Percentiles rank a stretch among this genome's conserved stretches.
Evolutionary conservation across 106 monocot species (phyloP).

Genomic region (Phalaenopsis equestris): DNA sequence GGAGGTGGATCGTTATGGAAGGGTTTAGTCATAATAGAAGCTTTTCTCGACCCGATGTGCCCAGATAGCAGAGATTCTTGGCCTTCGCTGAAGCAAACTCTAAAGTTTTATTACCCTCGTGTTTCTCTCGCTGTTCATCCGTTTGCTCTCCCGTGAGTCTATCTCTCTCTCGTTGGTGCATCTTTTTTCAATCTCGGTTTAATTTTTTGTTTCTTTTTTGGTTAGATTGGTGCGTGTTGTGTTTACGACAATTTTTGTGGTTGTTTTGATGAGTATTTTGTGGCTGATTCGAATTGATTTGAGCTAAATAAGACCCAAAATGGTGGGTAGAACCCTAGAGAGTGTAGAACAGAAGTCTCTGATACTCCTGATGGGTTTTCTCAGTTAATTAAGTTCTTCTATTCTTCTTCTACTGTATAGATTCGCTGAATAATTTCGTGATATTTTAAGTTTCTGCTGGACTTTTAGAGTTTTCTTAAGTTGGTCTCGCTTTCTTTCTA

Average conservation of each 20-base stretch:
- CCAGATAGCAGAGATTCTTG: slow-evolving; percentile 85
- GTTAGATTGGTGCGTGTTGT: too few relatives aligned
- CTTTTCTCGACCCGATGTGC: slow-evolving; percentile 88
- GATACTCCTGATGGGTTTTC: too few relatives aligned
- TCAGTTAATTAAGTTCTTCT: too few relatives aligned
- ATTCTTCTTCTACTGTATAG: too few relatives aligned
- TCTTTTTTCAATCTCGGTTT: background rate
- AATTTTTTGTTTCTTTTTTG: background rate
- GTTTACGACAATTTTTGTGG: background rate
- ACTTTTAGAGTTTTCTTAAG: too few relatives aligned
- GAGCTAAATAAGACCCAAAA: too few relatives aligned
- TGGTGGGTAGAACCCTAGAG: too few relatives aligned
- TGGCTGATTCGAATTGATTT: too few relatives aligned
- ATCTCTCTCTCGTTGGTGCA: background rate
- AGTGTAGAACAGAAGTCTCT: too few relatives aligned
- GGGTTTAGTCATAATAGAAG: slow-evolving; percentile 63
- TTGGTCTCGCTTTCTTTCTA: too few relatives aligned
- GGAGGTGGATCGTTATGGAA: slow-evolving; percentile 7
- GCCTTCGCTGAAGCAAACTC: slow-evolving; percentile 45
- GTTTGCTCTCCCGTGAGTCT: slow-evolving; percentile 75
- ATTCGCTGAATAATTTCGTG: too few relatives aligned
- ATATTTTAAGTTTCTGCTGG: too few relatives aligned
- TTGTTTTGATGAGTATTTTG: background rate
- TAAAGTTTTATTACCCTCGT: slow-evolving; percentile 31
- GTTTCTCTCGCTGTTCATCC: slow-evolving; percentile 68